Evolutionary conservation across 768 basidiomycete species (phyloP).

Genomic region (Trametes coccinea): DNA sequence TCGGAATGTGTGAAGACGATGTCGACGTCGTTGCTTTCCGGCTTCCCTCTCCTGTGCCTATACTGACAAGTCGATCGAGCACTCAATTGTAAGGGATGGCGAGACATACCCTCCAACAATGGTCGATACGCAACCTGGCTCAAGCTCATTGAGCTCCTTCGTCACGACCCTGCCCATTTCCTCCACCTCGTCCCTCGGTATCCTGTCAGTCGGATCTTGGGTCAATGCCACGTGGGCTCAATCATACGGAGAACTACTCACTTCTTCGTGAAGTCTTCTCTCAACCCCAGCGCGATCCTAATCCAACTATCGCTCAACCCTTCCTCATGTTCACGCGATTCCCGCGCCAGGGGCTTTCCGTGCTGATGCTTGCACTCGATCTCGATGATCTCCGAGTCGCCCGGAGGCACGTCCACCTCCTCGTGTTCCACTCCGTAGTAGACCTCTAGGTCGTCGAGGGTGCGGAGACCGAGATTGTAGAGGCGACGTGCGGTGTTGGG

Average conservation of each 20-base stretch:
- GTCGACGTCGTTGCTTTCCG: slow-evolving; percentile 82
- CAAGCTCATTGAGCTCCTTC: slow-evolving; percentile 61
- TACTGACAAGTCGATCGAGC: background rate
- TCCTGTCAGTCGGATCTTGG: slow-evolving; percentile 39
- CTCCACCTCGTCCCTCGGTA: slow-evolving; percentile 75
- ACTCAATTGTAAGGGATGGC: background rate
- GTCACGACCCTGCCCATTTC: slow-evolving; percentile 70
- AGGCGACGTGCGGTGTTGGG: slow-evolving; percentile 65
- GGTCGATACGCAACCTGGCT: slow-evolving; percentile 68
- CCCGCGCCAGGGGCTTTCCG: slow-evolving; percentile 14
- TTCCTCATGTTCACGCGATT: slow-evolving; percentile 25
- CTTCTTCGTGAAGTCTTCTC: slow-evolving; percentile 55
- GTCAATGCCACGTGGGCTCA: no score
- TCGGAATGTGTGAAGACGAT: slow-evolving; percentile 82
- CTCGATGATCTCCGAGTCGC: slow-evolving; percentile 26
- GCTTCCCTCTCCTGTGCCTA: slow-evolving; percentile 86
- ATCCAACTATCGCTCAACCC: slow-evolving; percentile 43
- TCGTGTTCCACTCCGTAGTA: slow-evolving; percentile 52
- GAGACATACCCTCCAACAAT: slow-evolving; percentile 76
- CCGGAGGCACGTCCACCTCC: slow-evolving; percentile 27
- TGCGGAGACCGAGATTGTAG: slow-evolving; percentile 65
- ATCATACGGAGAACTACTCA: slow-evolving; percentile 26
- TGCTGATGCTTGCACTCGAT: slow-evolving; percentile 24
- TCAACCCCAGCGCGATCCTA: slow-evolving; percentile 58
- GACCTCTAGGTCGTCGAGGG: slow-evolving; percentile 64